Conservation (phyloP, 371 early-diverging fungal species). For the Conidiobolus incongruus region DNA sequence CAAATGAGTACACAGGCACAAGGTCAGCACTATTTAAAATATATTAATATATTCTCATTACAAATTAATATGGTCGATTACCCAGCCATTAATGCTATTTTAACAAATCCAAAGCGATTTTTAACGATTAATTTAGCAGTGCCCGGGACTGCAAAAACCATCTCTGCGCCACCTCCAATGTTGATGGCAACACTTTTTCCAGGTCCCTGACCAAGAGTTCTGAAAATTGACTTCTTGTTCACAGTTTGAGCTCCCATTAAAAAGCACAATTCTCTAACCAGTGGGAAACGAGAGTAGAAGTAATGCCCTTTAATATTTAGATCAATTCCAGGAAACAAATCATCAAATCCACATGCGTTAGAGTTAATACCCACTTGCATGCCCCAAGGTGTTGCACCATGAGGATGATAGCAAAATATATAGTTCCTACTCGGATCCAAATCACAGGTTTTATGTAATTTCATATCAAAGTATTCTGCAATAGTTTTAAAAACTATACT, state of each 20-base stretch:
- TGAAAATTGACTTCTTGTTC: slow-evolving; percentile 48
- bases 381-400: slow-evolving; percentile 62
- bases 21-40: slow-evolving; percentile 29
- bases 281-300: slow-evolving; percentile 32
- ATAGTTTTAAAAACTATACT: too few species aligned
- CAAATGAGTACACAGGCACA: slow-evolving; percentile 57
- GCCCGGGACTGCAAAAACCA: slow-evolving; percentile 37
- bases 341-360: slow-evolving; percentile 33
- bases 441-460: too few species aligned
- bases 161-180: slow-evolving; percentile 56
- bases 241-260: slow-evolving; percentile 42
- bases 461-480: too few species aligned
- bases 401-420: slow-evolving; percentile 45
- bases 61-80: slow-evolving; percentile 9
- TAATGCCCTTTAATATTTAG: slow-evolving; percentile 33
- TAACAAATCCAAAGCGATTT: slow-evolving; percentile 56
- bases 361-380: slow-evolving; percentile 61
- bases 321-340: slow-evolving; percentile 34
- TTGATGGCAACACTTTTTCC: slow-evolving; percentile 50
- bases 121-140: slow-evolving; percentile 34
- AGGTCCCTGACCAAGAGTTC: slow-evolving; percentile 37
- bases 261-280: slow-evolving; percentile 47
- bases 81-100: slow-evolving; percentile 46
- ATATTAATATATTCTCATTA: not conserved
- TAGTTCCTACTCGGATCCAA: slow-evolving; percentile 50